Evolutionary conservation across 768 basidiomycete genomes (phyloP).

Genomic region (Suillus discolor): DNA sequence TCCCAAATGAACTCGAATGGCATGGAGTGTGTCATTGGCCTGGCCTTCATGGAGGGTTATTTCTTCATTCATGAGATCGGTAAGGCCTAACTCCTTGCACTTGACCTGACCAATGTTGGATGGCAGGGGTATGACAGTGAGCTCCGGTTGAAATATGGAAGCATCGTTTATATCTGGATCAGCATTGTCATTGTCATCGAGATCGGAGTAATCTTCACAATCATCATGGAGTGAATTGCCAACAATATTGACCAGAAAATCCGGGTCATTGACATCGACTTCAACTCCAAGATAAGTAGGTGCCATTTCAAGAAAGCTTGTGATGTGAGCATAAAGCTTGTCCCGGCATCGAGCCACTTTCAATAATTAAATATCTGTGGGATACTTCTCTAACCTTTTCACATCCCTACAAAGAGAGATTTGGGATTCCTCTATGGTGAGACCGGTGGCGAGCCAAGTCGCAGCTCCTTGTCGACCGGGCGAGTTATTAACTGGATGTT

Average conservation of each 20-base stretch:
- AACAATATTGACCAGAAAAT: neutral
- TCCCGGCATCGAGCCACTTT: no score
- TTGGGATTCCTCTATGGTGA: no score
- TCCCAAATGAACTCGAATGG: constrained; percentile 7
- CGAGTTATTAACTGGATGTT: no score
- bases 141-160: neutral
- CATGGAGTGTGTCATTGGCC: constrained; percentile 22
- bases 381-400: no score
- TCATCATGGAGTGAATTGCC: neutral
- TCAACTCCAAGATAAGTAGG: neutral
- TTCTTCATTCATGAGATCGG: constrained; percentile 10
- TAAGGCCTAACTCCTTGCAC: neutral
- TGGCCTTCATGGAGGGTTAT: constrained; percentile 11
- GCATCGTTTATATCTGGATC: neutral
- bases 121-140: constrained; percentile 1
- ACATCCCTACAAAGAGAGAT: no score
- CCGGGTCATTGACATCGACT: neutral
- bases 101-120: neutral
- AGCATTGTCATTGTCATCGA: neutral
- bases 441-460: no score
- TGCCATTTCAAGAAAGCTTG: neutral
- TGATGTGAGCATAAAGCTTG: no score
- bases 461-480: no score
- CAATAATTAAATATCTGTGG: no score
- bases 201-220: neutral